Evolutionary conservation across 2,329 filamentous ascomycete species (phyloP).

Genomic region (Arthroderma sp.): DNA sequence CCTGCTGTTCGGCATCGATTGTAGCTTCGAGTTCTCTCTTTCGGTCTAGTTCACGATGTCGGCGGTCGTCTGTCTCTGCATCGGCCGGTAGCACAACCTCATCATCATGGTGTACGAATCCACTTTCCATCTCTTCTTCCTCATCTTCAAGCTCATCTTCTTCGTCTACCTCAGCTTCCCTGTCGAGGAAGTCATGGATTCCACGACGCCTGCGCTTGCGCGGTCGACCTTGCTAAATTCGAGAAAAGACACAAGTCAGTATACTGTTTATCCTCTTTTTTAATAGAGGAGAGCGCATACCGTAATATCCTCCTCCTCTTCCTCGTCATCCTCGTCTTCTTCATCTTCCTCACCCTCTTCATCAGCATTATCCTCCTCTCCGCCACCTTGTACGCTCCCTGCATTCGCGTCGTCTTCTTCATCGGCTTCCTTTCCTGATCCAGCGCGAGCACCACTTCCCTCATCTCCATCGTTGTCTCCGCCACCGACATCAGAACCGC

Average conservation of each 20-base stretch:
- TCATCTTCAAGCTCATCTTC: conserved; percentile 79
- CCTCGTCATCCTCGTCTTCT: conserved; percentile 38
- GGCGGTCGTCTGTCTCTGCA: conserved; percentile 73
- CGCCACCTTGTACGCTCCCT: conserved; percentile 49
- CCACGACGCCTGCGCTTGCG: conserved; percentile 65
- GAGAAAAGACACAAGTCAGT: conserved; percentile 12
- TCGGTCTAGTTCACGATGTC: conserved; percentile 87
- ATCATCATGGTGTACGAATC: conserved; percentile 85
- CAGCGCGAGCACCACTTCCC: conserved; percentile 7
- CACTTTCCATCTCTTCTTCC: conserved; percentile 75
- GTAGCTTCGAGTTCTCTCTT: conserved; percentile 76
- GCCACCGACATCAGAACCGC: conserved; percentile 39
- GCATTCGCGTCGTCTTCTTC: conserved; percentile 38
- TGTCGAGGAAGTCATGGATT: conserved; percentile 84
- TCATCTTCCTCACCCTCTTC: conserved; percentile 30
- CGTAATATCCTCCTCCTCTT: conserved; percentile 52
- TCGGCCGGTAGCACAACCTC: conserved; percentile 60
- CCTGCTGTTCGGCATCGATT: conserved; percentile 87
- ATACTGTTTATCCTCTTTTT: conserved; percentile 8
- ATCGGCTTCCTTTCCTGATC: conserved; percentile 18
- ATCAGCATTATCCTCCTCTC: conserved; percentile 34
- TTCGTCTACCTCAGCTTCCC: conserved; percentile 93
- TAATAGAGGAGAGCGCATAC: conserved; percentile 20
- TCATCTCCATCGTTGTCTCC: conserved; percentile 16
- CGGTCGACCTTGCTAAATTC: conserved; percentile 45